Evolutionary conservation across 1,284 basidiomycete genomes (phyloP), one percentile per base, ranked within the genome.

Genomic region (Ceratobasidium sp.): DNA sequence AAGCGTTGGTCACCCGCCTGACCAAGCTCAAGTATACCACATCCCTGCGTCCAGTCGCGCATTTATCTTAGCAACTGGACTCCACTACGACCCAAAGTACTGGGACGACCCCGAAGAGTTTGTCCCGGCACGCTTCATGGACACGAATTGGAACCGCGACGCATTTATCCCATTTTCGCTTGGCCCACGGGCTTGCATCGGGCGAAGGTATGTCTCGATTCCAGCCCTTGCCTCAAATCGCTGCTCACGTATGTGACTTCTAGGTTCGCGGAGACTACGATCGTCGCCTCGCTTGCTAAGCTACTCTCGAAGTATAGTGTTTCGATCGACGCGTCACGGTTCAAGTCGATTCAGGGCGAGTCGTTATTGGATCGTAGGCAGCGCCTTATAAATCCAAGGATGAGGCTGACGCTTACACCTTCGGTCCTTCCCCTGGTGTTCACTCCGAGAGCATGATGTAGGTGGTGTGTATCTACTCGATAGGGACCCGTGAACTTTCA

Each of bases 91-190:
- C 33, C 64, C 48, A 36, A 44, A 57, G 31, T 71, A 71, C 33
- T 75, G 74, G 74, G 57, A 69, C 22, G 57, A 71, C 33, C 74
- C 74, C 22, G 44, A 59, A 47, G 54, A 63, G 19, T 75, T 75
- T 27, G 41, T 60, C 1, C 66, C 66, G 8, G 27, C 24, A 1
- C 56, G 74, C 14, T 75, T 75, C 31, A 9, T 75, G 41, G 66
- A 69, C 36, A 15, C 54, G 19, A 72, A 76, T n/a, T 75, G 74
- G 74, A 63, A 54, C 27, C 51, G 66, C 7, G 65, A 69, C 41
- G 74, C 65, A 27, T 69, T 75, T 41, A 31, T 75, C n/a, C 47
- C 65, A 8, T 75, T 75, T 59, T 69, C 54, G 33, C 17, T 59
- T 3, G 65, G 74, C 22, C n/a, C 56, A n/a, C 17, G 74, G 22